Percentiles rank a stretch among this genome's conserved stretches.
phyloP scores from a whole-genome alignment of 192 early-diverging fungal genomes.

The Chytriomyces hyalinus region DNA sequence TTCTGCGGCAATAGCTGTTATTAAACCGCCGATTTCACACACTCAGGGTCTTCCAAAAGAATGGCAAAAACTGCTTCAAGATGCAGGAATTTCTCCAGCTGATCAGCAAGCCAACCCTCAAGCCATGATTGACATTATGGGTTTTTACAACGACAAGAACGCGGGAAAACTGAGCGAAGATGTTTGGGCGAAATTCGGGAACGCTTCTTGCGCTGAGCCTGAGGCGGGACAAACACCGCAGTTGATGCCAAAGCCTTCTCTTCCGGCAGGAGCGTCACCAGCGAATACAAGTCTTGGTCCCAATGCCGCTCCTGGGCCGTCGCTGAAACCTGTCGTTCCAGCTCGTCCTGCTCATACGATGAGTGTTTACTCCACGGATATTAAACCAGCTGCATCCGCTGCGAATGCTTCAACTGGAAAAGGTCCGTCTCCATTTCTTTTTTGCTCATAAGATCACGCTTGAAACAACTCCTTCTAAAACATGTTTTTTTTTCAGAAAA shows the following conservation, averaged over 20 bases:
- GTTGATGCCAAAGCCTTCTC: background rate
- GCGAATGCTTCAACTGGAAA: background rate
- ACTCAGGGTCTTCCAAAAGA: constrained; percentile 87
- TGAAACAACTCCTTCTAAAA: background rate
- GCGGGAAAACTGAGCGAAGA: constrained; percentile 29
- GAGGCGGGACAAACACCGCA: background rate
- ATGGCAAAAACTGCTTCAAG: constrained; percentile 89
- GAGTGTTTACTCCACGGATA: constrained; percentile 63
- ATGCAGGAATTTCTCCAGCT: constrained; percentile 92
- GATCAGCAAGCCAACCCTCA: constrained; percentile 94
- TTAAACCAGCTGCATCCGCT: constrained; percentile 38
- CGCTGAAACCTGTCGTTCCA: constrained; percentile 57
- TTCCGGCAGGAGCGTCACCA: background rate
- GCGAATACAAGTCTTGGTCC: background rate
- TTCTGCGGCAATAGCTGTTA: background rate
- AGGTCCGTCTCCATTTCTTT: background rate
- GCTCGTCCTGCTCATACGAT: constrained; percentile 61
- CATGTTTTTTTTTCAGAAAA: background rate
- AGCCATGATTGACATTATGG: constrained; percentile 61
- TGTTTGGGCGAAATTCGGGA: constrained; percentile 37
- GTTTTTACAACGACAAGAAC: constrained; percentile 49
- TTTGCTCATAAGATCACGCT: background rate
- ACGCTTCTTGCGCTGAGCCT: background rate
- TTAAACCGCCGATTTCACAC: background rate
- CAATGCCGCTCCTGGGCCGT: constrained; percentile 15